phyloP scores from a whole-genome alignment of 116 monocot species.

The Phalaenopsis hybrid region DNA sequence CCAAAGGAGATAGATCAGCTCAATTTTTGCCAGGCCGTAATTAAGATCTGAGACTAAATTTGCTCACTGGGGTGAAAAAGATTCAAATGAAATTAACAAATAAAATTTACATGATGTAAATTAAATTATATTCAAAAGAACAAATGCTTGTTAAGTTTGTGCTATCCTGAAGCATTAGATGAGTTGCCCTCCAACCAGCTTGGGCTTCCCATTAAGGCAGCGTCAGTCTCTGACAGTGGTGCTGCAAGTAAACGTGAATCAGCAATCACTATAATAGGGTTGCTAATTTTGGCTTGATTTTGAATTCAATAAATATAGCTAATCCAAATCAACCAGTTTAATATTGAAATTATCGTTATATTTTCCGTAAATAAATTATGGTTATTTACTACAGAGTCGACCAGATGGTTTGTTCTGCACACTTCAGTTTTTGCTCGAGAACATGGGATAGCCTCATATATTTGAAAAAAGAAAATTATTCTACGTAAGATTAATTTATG shows the following conservation, averaged over 20 bases:
- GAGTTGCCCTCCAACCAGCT: slow-evolving; percentile 6
- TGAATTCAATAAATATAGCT: too few relatives aligned
- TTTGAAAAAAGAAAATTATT: too few relatives aligned
- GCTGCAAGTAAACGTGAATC: slow-evolving; percentile 40
- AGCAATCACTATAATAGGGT: neutral
- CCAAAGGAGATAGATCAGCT: neutral
- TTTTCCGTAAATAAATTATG: too few relatives aligned
- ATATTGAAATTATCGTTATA: too few relatives aligned
- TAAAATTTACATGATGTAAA: neutral
- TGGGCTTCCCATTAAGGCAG: slow-evolving; percentile 59
- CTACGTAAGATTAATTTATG: too few relatives aligned
- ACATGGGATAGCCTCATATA: too few relatives aligned
- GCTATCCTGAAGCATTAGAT: neutral
- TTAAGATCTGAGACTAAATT: neutral
- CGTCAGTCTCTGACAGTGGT: slow-evolving; percentile 89
- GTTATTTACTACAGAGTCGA: too few relatives aligned
- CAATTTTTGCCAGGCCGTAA: neutral
- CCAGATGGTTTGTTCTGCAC: too few relatives aligned
- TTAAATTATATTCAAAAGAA: neutral
- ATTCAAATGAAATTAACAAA: neutral
- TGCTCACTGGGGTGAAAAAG: neutral
- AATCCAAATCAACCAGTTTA: too few relatives aligned
- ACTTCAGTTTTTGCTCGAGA: too few relatives aligned
- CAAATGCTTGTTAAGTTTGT: neutral
- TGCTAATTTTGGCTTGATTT: too few relatives aligned